These are phyloP conservation scores for Chamaecyparis obtusa DNA, from an alignment of 75 land plant species.

Conservation along the genomic window DNA sequence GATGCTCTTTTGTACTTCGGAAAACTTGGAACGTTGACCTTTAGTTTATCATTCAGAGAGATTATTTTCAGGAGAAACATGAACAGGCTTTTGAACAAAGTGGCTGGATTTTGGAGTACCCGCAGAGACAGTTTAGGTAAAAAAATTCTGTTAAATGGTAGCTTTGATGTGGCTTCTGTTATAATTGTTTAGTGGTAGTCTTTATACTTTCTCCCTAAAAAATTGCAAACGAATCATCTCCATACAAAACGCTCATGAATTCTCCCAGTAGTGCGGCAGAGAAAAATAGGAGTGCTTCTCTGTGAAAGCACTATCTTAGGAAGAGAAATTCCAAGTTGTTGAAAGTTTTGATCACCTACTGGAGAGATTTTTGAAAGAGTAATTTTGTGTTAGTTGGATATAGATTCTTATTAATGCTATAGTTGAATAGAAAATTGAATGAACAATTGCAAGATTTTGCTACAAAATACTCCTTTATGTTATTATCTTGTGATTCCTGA, in stretches of 20 bases:
- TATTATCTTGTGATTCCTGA: background rate
- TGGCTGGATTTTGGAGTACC: background rate
- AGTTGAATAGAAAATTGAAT: background rate
- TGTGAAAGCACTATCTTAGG: background rate
- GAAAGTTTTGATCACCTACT: too few species aligned
- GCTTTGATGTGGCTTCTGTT: too few species aligned
- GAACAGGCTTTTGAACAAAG: too few species aligned
- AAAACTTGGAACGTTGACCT: background rate
- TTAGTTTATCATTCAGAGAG: too few species aligned
- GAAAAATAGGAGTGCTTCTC: background rate
- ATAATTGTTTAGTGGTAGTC: too few species aligned
- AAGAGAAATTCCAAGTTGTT: background rate
- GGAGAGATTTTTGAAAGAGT: background rate
- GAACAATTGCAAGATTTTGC: background rate
- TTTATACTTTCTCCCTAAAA: background rate
- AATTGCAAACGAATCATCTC: background rate
- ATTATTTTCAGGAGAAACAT: background rate
- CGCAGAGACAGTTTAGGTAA: background rate
- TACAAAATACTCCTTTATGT: too few species aligned
- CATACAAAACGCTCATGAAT: background rate
- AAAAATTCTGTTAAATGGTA: too few species aligned
- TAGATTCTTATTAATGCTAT: background rate
- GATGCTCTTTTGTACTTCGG: background rate
- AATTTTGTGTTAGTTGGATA: background rate
- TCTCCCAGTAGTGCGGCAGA: background rate